Percentiles rank a stretch among this genome's conserved stretches.
Conservation (phyloP, 2,329 filamentous ascomycete species). For the Clonostachys rosea region DNA sequence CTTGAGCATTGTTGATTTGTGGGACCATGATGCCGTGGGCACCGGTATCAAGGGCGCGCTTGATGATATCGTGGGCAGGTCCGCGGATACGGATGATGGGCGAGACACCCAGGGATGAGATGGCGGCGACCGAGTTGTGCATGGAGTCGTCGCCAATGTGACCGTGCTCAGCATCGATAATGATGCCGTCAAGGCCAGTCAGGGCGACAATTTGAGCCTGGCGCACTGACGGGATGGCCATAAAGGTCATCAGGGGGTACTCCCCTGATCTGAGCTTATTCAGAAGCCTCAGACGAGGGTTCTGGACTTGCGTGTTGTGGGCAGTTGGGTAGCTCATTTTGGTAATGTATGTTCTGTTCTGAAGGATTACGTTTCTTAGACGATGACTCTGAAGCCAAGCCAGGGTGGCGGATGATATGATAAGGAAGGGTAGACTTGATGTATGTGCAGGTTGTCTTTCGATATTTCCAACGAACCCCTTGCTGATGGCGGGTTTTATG, state of each 20-base stretch:
- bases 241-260: conserved; percentile 41
- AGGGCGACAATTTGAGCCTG: conserved; percentile 41
- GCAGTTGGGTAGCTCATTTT: background rate
- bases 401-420: too few relatives aligned
- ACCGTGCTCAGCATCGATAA: conserved; percentile 40
- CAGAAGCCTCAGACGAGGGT: conserved; percentile 34
- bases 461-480: too few relatives aligned
- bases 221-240: conserved; percentile 39
- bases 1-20: conserved; percentile 34
- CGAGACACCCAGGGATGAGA: conserved; percentile 29
- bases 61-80: conserved; percentile 25
- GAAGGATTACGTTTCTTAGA: too few relatives aligned
- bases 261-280: conserved; percentile 31
- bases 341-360: background rate
- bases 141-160: conserved; percentile 33
- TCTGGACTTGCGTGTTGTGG: conserved; percentile 16
- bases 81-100: conserved; percentile 31
- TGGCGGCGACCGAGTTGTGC: conserved; percentile 39
- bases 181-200: conserved; percentile 38
- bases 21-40: conserved; percentile 35
- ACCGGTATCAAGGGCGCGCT: conserved; percentile 36
- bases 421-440: too few relatives aligned
- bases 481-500: too few relatives aligned
- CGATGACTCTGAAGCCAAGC: too few relatives aligned
- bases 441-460: too few relatives aligned